These are phyloP conservation scores for Fusarium sp. DNA, from an alignment of 2,329 filamentous ascomycete genomes.

Conservation along the genomic window DNA sequence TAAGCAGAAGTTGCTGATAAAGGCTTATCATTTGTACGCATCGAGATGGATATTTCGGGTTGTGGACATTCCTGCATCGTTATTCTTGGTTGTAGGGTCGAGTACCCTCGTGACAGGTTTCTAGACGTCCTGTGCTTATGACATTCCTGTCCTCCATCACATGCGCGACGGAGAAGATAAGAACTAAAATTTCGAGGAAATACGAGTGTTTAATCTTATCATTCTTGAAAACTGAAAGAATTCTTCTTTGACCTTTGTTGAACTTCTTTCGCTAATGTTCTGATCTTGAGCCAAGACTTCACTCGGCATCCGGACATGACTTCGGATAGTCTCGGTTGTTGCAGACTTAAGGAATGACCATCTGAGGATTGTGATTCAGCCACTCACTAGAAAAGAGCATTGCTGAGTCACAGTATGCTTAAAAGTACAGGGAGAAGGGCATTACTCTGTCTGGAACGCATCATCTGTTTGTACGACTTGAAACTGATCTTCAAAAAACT, in stretches of 20 bases:
- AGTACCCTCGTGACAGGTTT: not conserved
- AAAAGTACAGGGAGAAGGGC: no score
- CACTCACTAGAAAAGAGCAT: fast-evolving
- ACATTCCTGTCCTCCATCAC: no score
- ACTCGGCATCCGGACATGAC: not conserved
- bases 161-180: not conserved
- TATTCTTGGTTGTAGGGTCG: not conserved
- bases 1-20: not conserved
- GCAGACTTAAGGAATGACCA: not conserved
- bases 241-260: not conserved
- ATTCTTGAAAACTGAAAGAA: not conserved
- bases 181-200: fast-evolving
- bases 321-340: not conserved
- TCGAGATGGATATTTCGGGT: not conserved
- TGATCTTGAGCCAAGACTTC: not conserved
- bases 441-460: not conserved
- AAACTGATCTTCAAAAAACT: no score
- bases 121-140: not conserved
- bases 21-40: not conserved
- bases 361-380: not conserved
- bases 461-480: not conserved
- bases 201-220: fast-evolving
- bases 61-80: not conserved
- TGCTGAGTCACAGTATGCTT: no score
- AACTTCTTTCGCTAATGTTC: fast-evolving